Evolutionary conservation across 164 flowering plant species (phyloP).

Genomic region (grape (Vitis vinifera)): ASM3070453v1 NC_081808.1:21829501-21830000

Average conservation of each 20-base stretch:
- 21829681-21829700: slow-evolving; percentile 55
- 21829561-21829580: slow-evolving; percentile 69
- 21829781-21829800: slow-evolving; percentile 51
- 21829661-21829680: slow-evolving; percentile 61
- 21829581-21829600: slow-evolving; percentile 46
- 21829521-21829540: neutral
- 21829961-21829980: neutral
- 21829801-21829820: slow-evolving; percentile 38
- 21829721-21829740: slow-evolving; percentile 65
- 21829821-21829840: slow-evolving; percentile 41
- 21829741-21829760: slow-evolving; percentile 50
- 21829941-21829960: neutral
- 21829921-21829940: slow-evolving; percentile 30
- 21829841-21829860: slow-evolving; percentile 50
- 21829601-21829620: slow-evolving; percentile 47
- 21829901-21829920: slow-evolving; percentile 52
- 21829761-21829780: slow-evolving; percentile 40
- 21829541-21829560: slow-evolving; percentile 48
- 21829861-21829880: slow-evolving; percentile 36
- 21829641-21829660: slow-evolving; percentile 44
- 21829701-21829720: slow-evolving; percentile 46
- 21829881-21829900: slow-evolving; percentile 60
- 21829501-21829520: too few species aligned
- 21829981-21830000: neutral
- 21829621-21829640: slow-evolving; percentile 23